phyloP scores from a whole-genome alignment of 148 eudicot genomes.

The Rheum nobile region DNA sequence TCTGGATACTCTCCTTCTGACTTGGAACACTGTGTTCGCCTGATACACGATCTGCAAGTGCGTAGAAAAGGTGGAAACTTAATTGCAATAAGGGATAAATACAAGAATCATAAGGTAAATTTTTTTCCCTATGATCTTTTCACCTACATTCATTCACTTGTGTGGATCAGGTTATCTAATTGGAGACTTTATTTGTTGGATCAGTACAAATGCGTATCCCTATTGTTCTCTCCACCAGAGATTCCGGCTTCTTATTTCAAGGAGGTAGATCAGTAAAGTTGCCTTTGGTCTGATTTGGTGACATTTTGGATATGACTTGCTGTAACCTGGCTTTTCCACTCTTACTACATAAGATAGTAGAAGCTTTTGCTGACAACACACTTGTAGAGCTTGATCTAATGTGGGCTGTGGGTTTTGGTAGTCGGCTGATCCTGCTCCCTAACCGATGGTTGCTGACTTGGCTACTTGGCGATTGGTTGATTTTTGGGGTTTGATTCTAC shows the following conservation, averaged over 20 bases:
- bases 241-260: slow-evolving; percentile 46
- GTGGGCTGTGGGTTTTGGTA: neutral
- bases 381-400: neutral
- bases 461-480: neutral
- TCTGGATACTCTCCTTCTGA: slow-evolving; percentile 65
- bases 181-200: slow-evolving; percentile 4
- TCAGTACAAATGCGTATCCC: slow-evolving; percentile 68
- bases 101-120: slow-evolving; percentile 71
- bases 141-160: neutral
- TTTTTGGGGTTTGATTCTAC: neutral
- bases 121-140: neutral
- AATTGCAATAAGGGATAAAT: slow-evolving; percentile 57
- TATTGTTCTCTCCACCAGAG: slow-evolving; percentile 35
- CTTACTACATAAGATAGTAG: neutral
- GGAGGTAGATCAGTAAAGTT: slow-evolving; percentile 20
- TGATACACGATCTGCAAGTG: slow-evolving; percentile 64
- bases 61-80: slow-evolving; percentile 42
- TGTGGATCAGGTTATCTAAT: slow-evolving; percentile 9
- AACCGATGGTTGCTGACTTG: neutral
- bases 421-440: neutral
- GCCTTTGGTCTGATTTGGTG: neutral
- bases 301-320: neutral
- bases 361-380: neutral
- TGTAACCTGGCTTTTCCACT: neutral
- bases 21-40: slow-evolving; percentile 59